A percentile compares a stretch with the other conserved stretches of the same genome.
These are phyloP conservation scores for Ilex aquifolium DNA, from an alignment of 257 asterid species.

Conservation along the genomic window DNA sequence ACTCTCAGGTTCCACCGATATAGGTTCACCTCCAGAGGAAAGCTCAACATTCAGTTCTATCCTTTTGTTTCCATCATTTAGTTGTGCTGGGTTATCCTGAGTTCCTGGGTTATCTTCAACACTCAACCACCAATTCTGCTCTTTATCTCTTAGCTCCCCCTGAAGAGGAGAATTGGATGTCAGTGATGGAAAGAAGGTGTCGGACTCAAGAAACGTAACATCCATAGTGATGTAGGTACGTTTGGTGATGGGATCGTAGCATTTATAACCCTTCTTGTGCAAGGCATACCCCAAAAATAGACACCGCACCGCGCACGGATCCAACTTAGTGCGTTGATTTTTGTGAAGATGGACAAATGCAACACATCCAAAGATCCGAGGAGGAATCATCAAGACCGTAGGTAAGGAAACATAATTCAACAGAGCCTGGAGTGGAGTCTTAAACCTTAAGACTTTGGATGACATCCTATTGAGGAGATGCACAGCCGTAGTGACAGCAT, in stretches of 20 bases:
- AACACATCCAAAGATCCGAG: background rate
- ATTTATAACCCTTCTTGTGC: too few species aligned
- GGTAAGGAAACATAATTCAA: background rate
- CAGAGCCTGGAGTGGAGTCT: background rate
- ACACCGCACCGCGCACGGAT: too few species aligned
- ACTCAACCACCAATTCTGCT: slow-evolving; percentile 2
- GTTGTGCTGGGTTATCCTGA: background rate
- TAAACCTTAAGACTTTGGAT: background rate
- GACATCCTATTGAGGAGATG: background rate
- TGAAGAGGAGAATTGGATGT: background rate
- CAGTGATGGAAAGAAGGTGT: background rate
- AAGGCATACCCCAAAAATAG: too few species aligned
- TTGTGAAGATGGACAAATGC: background rate
- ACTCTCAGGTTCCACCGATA: too few species aligned
- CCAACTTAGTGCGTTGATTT: too few species aligned
- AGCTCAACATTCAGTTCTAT: background rate
- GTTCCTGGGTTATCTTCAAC: too few species aligned
- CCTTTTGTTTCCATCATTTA: background rate
- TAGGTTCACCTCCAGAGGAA: too few species aligned
- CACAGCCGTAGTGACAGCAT: background rate
- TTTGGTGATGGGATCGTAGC: too few species aligned
- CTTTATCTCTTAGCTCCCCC: background rate
- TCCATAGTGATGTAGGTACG: background rate
- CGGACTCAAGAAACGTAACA: background rate
- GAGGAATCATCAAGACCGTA: background rate